These are phyloP conservation scores for Termitomyces sp. DNA, from an alignment of 768 basidiomycete genomes.

Conservation along the genomic window DNA sequence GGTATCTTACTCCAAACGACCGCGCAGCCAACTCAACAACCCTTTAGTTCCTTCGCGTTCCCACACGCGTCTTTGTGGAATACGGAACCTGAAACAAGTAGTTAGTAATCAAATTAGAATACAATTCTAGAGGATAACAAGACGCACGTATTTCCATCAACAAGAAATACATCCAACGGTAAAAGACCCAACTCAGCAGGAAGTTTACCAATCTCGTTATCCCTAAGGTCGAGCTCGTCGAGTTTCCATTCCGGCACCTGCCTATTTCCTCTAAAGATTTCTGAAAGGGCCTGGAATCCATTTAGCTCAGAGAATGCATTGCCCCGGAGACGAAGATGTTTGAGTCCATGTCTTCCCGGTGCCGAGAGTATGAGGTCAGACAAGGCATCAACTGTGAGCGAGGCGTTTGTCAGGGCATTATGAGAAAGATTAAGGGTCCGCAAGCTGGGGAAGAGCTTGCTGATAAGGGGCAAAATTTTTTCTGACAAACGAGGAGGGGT, in stretches of 20 bases:
- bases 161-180: conserved; percentile 74
- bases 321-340: conserved; percentile 61
- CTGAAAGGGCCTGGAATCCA: conserved; percentile 57
- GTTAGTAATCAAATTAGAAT: neutral
- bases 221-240: conserved; percentile 77
- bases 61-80: conserved; percentile 78
- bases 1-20: conserved; percentile 51
- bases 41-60: conserved; percentile 85
- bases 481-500: conserved; percentile 43
- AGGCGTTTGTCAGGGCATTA: conserved; percentile 54
- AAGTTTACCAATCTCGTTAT: conserved; percentile 72
- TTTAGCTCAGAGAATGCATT: conserved; percentile 59
- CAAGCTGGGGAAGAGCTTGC: conserved; percentile 65
- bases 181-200: conserved; percentile 67
- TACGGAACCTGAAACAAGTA: conserved; percentile 55
- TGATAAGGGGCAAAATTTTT: conserved; percentile 51
- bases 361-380: conserved; percentile 46
- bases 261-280: conserved; percentile 59
- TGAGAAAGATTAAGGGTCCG: conserved; percentile 70
- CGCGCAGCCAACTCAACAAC: conserved; percentile 70
- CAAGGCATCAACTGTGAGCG: conserved; percentile 43
- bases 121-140: neutral
- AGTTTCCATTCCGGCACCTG: conserved; percentile 65
- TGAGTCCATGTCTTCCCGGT: conserved; percentile 45
- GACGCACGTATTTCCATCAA: conserved; percentile 80